Percentiles rank a stretch among this genome's conserved stretches.
These are phyloP conservation scores for Exophiala lecanii-corni DNA, from an alignment of 2,329 filamentous ascomycete genomes.

Conservation along the genomic window DNA sequence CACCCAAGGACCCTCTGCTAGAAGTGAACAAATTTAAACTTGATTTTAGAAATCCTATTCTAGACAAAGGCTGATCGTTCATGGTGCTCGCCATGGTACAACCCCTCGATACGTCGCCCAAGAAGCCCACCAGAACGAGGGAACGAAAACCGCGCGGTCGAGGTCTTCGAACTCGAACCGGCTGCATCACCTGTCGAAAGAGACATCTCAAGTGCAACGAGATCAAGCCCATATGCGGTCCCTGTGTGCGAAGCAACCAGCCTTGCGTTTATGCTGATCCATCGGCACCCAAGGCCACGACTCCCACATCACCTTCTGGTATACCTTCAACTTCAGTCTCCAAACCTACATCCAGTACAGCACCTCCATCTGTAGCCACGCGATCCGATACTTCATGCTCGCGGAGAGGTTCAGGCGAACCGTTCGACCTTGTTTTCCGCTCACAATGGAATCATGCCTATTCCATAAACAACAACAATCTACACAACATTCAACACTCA, in stretches of 20 bases:
- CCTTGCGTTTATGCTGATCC: slow-evolving; percentile 1
- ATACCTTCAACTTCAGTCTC: background rate
- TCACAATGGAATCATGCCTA: background rate
- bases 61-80: too few relatives aligned
- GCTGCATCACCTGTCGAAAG: slow-evolving; percentile 6
- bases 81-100: background rate
- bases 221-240: slow-evolving; percentile 4
- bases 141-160: slow-evolving; percentile 1
- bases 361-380: background rate
- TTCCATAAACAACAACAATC: background rate
- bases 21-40: too few relatives aligned
- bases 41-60: too few relatives aligned
- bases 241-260: slow-evolving; percentile 2
- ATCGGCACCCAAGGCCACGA: background rate
- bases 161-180: slow-evolving; percentile 2
- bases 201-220: slow-evolving; percentile 6
- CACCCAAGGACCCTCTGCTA: too few relatives aligned
- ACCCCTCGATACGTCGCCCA: background rate
- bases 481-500: background rate
- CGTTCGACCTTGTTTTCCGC: background rate
- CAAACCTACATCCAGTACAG: background rate
- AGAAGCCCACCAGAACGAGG: background rate
- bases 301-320: background rate
- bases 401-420: background rate
- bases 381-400: background rate